Percentiles rank a stretch among this genome's conserved stretches.
phyloP scores from a whole-genome alignment of 768 basidiomycete genomes.

The Hericium rajendrae region DNA sequence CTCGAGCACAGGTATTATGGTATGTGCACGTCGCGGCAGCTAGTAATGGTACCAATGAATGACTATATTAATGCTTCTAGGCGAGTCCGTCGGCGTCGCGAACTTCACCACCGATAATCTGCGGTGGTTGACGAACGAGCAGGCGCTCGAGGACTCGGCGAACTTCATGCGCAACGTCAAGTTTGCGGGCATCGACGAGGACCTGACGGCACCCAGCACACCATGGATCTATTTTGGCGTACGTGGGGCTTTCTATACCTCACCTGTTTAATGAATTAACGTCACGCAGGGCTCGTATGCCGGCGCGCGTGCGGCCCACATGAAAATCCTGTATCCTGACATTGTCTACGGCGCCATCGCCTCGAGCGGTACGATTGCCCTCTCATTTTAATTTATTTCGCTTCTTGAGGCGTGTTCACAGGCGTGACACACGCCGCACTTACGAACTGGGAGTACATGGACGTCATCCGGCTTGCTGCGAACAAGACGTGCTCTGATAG shows the following conservation, averaged over 20 bases:
- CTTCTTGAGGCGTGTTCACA: conserved; percentile 17
- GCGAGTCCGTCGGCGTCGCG: conserved; percentile 62
- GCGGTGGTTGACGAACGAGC: conserved; percentile 86
- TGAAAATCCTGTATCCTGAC: conserved; percentile 81
- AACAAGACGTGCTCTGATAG: conserved; percentile 52
- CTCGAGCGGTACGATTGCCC: conserved; percentile 55
- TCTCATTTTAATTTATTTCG: not conserved
- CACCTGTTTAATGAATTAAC: not conserved
- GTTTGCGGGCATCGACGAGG: conserved; percentile 60
- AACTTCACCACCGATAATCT: conserved; percentile 79
- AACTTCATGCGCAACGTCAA: conserved; percentile 80
- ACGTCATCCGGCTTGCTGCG: conserved; percentile 66
- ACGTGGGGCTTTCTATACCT: conserved; percentile 15
- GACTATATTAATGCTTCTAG: conserved; percentile 27
- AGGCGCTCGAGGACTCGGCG: conserved; percentile 85
- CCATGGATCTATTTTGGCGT: conserved; percentile 96
- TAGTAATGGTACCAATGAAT: not conserved
- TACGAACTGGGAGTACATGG: conserved; percentile 83
- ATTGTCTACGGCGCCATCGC: conserved; percentile 86
- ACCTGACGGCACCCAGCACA: conserved; percentile 59
- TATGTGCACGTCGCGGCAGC: conserved; percentile 14
- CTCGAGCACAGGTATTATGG: conserved; percentile 92
- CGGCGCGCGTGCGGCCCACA: conserved; percentile 88
- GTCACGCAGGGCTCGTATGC: conserved; percentile 27
- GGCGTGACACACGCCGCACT: conserved; percentile 80